Evolutionary conservation across 108 stramenopile species (phyloP).

Genomic region (Aurantiochytrium sp.): DNA sequence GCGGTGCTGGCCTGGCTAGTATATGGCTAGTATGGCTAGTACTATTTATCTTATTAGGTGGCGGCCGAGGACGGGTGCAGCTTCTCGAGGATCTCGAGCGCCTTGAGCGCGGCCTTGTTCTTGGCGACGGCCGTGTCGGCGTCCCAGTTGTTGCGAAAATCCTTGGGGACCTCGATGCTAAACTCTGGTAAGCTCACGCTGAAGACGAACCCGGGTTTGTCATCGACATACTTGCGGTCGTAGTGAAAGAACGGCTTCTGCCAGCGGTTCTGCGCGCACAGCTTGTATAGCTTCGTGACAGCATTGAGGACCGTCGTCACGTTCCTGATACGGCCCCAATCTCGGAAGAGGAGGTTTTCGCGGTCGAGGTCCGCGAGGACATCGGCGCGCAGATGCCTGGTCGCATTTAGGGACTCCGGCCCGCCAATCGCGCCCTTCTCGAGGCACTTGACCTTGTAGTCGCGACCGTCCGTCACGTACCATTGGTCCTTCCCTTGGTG

Average conservation of each 20-base stretch:
- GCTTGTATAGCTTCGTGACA: background rate
- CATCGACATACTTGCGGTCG: background rate
- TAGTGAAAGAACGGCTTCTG: background rate
- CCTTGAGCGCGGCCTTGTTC: slow-evolving; percentile 18
- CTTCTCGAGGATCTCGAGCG: background rate
- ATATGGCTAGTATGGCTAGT: too few species aligned
- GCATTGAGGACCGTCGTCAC: slow-evolving; percentile 23
- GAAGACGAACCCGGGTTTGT: background rate
- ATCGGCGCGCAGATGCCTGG: background rate
- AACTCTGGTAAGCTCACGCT: background rate
- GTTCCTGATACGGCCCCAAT: background rate
- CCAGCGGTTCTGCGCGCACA: background rate
- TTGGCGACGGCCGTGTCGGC: background rate
- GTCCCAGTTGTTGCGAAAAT: background rate
- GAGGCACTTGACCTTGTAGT: slow-evolving; percentile 28
- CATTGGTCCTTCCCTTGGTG: background rate
- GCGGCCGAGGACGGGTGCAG: background rate
- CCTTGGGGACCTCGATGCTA: background rate
- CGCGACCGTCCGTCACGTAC: slow-evolving; percentile 12
- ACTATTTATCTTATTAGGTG: too few species aligned
- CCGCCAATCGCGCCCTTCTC: background rate
- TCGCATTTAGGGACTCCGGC: background rate
- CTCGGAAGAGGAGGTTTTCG: background rate
- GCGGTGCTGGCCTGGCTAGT: too few species aligned
- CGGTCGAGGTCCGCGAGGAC: background rate